phyloP scores from a whole-genome alignment of 2,329 filamentous ascomycete species.

The Pezicula radicicola region DNA sequence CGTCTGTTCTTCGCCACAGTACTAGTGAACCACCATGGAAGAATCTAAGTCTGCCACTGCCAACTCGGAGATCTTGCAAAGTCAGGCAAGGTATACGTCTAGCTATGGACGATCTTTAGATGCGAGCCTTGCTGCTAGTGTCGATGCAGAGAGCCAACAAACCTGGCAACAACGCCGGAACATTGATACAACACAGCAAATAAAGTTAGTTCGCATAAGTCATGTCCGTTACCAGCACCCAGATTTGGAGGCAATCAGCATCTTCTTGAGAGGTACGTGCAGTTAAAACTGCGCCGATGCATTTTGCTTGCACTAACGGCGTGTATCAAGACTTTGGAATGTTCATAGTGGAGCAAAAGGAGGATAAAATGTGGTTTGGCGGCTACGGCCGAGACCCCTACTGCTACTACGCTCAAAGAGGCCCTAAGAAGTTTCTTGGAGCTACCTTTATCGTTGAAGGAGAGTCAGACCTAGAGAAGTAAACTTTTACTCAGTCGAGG shows the following conservation, averaged over 20 bases:
- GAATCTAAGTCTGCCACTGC: too few species aligned
- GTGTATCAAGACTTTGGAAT: slow-evolving; percentile 29
- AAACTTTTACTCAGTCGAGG: not conserved
- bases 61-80: too few species aligned
- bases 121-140: not conserved
- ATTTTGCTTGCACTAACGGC: slow-evolving; percentile 19
- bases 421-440: slow-evolving; percentile 49
- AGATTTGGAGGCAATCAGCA: slow-evolving; percentile 43
- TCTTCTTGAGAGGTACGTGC: slow-evolving; percentile 32
- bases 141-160: not conserved
- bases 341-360: slow-evolving; percentile 16
- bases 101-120: too few species aligned
- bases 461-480: slow-evolving; percentile 48
- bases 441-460: slow-evolving; percentile 53
- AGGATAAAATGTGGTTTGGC: slow-evolving; percentile 49
- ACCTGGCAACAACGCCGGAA: slow-evolving; percentile 15
- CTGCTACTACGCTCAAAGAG: slow-evolving; percentile 48
- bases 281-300: too few species aligned
- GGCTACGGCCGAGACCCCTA: slow-evolving; percentile 59
- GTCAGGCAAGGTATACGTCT: too few species aligned
- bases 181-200: slow-evolving; percentile 40
- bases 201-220: slow-evolving; percentile 42
- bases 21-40: too few species aligned
- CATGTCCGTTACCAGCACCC: slow-evolving; percentile 54
- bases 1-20: too few species aligned